Conservation (phyloP, 208 protist species). For the Angomonas desouzai region DNA sequence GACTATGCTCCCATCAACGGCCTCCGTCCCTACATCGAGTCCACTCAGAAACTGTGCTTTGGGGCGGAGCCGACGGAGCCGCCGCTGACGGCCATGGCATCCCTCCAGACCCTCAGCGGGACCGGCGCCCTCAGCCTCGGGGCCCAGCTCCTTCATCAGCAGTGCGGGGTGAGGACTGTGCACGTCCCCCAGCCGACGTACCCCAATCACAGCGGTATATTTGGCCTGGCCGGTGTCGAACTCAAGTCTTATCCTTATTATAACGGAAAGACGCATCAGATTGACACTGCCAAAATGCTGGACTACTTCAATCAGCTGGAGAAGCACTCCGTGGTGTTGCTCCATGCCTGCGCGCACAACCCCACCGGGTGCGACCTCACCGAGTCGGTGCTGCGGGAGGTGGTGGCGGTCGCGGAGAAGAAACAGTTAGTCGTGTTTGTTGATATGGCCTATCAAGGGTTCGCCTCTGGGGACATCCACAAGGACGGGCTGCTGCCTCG, state of each 20-base stretch:
- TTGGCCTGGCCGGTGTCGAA: slow-evolving; percentile 40
- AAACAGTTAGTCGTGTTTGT: slow-evolving; percentile 88
- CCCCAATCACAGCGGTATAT: slow-evolving; percentile 73
- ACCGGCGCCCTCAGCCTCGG: slow-evolving; percentile 76
- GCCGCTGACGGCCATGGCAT: slow-evolving; percentile 52
- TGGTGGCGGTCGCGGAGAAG: slow-evolving; percentile 75
- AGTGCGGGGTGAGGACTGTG: slow-evolving; percentile 15
- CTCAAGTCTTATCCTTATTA: slow-evolving; percentile 70
- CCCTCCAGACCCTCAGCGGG: slow-evolving; percentile 74
- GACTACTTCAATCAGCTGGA: slow-evolving; percentile 48
- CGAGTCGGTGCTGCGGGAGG: slow-evolving; percentile 87
- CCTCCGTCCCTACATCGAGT: slow-evolving; percentile 68
- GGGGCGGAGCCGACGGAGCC: slow-evolving; percentile 49
- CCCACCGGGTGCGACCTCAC: slow-evolving; percentile 97
- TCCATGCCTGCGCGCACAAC: slow-evolving; percentile 98
- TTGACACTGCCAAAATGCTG: slow-evolving; percentile 76
- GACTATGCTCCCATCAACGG: slow-evolving; percentile 97
- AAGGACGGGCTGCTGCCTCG: slow-evolving; percentile 82
- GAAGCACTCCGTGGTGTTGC: slow-evolving; percentile 85
- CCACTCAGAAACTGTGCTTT: slow-evolving; percentile 82
- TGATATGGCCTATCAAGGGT: slow-evolving; percentile 96
- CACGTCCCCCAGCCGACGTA: slow-evolving; percentile 61
- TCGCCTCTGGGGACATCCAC: slow-evolving; percentile 93
- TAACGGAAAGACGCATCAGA: slow-evolving; percentile 38
- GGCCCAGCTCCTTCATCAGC: slow-evolving; percentile 48